Conservation (phyloP, 176 grass and related monocot genomes). For the Zoysia pacifica region DNA sequence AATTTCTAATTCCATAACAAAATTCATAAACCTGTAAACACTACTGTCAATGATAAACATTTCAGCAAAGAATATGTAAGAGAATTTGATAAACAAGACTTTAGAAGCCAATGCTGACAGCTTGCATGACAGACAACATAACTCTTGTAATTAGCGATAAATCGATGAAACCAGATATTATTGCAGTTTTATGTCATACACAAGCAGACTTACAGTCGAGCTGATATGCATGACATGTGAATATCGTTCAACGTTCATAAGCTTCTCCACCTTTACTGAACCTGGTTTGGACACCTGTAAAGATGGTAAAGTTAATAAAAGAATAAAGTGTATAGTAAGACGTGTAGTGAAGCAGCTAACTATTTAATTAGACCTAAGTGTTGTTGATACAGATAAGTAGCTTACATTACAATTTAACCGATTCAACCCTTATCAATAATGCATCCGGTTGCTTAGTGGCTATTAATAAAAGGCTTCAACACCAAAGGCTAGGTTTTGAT, state of each 20-base stretch:
- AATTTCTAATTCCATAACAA: background rate
- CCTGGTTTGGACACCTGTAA: constrained; percentile 82
- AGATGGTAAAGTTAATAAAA: constrained; percentile 6
- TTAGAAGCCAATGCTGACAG: background rate
- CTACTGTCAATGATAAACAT: background rate
- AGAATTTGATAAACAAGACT: background rate
- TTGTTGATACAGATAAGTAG: background rate
- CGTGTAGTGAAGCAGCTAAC: background rate
- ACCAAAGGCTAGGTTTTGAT: background rate
- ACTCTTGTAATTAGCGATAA: background rate
- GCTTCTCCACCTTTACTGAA: constrained; percentile 80
- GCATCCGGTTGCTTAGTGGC: background rate
- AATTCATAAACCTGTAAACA: background rate
- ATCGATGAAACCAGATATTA: background rate
- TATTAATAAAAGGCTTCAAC: background rate
- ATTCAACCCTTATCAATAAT: background rate
- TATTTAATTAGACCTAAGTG: background rate
- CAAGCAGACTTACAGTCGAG: constrained; percentile 64
- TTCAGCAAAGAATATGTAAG: background rate
- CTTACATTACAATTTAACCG: background rate
- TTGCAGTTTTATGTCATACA: background rate
- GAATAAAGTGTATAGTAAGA: constrained; percentile 4
- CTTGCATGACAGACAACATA: background rate
- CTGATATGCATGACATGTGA: constrained; percentile 99
- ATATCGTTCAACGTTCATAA: constrained; percentile 93